phyloP scores from a whole-genome alignment of 2,329 filamentous ascomycete species.

The Fusarium camptoceras region DNA sequence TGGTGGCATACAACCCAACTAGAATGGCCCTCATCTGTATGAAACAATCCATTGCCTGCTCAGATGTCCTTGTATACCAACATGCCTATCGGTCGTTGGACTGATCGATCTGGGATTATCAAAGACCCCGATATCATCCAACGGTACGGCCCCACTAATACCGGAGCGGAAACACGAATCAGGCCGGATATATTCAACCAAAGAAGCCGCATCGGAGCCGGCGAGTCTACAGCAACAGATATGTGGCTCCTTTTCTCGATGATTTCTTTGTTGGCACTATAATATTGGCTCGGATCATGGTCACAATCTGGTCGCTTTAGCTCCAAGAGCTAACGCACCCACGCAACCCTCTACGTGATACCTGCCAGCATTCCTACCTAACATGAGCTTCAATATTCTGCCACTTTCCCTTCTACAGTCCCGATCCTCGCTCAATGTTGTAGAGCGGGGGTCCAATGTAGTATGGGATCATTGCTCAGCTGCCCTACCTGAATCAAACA shows the following conservation, averaged over 20 bases:
- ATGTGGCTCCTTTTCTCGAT: slow-evolving; percentile 26
- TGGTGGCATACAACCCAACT: slow-evolving; percentile 3
- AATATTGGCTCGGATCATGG: slow-evolving; percentile 32
- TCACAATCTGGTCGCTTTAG: slow-evolving; percentile 33
- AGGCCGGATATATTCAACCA: slow-evolving; percentile 3
- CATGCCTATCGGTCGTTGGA: not conserved
- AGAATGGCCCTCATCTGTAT: not conserved
- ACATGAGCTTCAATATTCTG: slow-evolving; percentile 15
- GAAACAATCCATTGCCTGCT: not conserved
- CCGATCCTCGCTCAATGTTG: slow-evolving; percentile 21
- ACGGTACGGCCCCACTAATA: slow-evolving; percentile 31
- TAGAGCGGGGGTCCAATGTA: slow-evolving; percentile 5
- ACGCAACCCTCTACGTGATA: slow-evolving; percentile 14
- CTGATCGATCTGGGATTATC: not conserved
- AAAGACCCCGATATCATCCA: not conserved
- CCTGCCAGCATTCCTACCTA: slow-evolving; percentile 15
- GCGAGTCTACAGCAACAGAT: slow-evolving; percentile 5
- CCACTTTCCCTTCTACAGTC: slow-evolving; percentile 23
- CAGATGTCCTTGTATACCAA: too few relatives aligned
- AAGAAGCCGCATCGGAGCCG: slow-evolving; percentile 15
- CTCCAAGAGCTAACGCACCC: slow-evolving; percentile 27
- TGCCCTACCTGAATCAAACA: slow-evolving; percentile 17
- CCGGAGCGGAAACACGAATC: slow-evolving; percentile 25
- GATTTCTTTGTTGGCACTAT: slow-evolving; percentile 21
- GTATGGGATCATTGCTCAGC: slow-evolving; percentile 14